Percentiles rank a stretch among this genome's conserved stretches.
Conservation (phyloP, 495 filamentous ascomycete species). For the Penicillium argentinense region DNA sequence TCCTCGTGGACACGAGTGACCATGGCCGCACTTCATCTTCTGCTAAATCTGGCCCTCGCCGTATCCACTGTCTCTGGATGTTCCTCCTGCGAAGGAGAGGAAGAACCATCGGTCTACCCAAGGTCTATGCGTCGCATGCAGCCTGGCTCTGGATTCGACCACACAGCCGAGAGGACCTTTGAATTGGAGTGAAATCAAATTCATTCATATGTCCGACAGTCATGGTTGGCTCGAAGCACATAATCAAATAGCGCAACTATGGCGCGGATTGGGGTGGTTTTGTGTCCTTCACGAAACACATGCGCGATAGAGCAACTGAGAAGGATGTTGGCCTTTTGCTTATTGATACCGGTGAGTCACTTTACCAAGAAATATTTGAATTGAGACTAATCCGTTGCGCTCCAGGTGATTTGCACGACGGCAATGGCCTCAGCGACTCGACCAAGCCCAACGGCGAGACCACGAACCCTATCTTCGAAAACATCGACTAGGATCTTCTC, state of each 20-base stretch:
- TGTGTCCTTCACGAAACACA: slow-evolving; percentile 34
- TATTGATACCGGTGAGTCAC: slow-evolving; percentile 35
- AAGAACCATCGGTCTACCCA: slow-evolving; percentile 2
- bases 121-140: slow-evolving; percentile 15
- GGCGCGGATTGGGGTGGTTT: slow-evolving; percentile 45
- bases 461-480: slow-evolving; percentile 40
- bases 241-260: slow-evolving; percentile 44
- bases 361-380: background rate
- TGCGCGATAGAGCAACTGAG: slow-evolving; percentile 34
- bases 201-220: slow-evolving; percentile 46
- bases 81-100: slow-evolving; percentile 3
- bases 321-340: slow-evolving; percentile 37
- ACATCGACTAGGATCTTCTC: slow-evolving; percentile 43
- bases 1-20: no score
- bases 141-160: slow-evolving; percentile 36
- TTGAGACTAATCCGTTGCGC: no score
- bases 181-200: slow-evolving; percentile 48
- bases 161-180: slow-evolving; percentile 34
- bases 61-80: slow-evolving; percentile 7
- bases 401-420: slow-evolving; percentile 43
- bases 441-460: slow-evolving; percentile 36
- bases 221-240: slow-evolving; percentile 51
- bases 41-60: background rate
- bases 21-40: no score
- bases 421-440: slow-evolving; percentile 38